A percentile compares a stretch with the other conserved stretches of the same genome.
Evolutionary conservation across 164 flowering plant genomes (phyloP).

Genomic region (Aristolochia fimbriata): DNA sequence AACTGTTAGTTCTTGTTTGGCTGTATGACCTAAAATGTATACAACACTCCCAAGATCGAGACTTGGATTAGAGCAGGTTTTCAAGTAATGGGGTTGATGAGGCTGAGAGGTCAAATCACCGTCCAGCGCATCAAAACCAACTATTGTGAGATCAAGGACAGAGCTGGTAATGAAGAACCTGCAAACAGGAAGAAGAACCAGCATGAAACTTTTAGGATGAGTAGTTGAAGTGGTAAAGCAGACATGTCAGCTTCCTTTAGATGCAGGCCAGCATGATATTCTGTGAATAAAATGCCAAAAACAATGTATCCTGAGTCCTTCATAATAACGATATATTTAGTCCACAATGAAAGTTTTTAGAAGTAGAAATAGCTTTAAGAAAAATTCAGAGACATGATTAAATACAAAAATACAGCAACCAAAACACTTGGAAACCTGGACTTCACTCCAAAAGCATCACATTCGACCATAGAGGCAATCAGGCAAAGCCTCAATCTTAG

Average conservation of each 20-base stretch:
- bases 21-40: constrained; percentile 70
- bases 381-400: too few relatives aligned
- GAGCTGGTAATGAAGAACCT: constrained; percentile 96
- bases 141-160: constrained; percentile 88
- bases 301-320: too few relatives aligned
- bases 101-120: constrained; percentile 50
- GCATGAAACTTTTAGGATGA: too few relatives aligned
- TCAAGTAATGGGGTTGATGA: constrained; percentile 71
- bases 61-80: constrained; percentile 65
- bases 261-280: too few relatives aligned
- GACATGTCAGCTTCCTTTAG: too few relatives aligned
- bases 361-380: too few relatives aligned
- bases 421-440: background rate
- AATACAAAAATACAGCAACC: background rate
- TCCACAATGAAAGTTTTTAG: too few relatives aligned
- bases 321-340: too few relatives aligned
- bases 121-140: constrained; percentile 72
- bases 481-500: too few relatives aligned
- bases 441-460: background rate
- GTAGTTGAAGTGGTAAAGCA: too few relatives aligned
- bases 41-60: constrained; percentile 74
- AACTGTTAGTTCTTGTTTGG: constrained; percentile 49
- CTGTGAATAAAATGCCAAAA: too few relatives aligned
- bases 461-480: background rate
- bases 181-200: constrained; percentile 12